phyloP scores from a whole-genome alignment of 129 eudicot species.

The Chrysanthemum lavandulifolium region DNA sequence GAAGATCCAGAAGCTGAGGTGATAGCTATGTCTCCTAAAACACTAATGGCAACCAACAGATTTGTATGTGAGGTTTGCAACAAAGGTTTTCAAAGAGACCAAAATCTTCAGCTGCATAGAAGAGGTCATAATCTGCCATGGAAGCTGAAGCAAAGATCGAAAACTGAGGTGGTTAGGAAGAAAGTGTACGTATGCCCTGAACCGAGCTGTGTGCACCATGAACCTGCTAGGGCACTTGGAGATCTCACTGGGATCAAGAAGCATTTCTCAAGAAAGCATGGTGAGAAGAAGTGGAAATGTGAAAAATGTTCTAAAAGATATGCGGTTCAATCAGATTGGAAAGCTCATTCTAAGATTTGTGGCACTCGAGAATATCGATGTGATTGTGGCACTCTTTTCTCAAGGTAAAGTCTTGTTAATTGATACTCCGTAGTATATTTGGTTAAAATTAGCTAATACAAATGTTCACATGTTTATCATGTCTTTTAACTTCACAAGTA shows the following conservation, averaged over 20 bases:
- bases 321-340: conserved; percentile 93
- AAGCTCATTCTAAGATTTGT: conserved; percentile 91
- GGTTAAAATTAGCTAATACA: not conserved
- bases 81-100: conserved; percentile 74
- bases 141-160: conserved; percentile 67
- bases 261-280: conserved; percentile 73
- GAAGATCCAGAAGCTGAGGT: conserved; percentile 76
- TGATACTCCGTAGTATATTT: no score
- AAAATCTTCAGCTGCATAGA: conserved; percentile 63
- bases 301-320: conserved; percentile 74
- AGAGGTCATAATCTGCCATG: conserved; percentile 74
- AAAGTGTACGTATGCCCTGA: conserved; percentile 74
- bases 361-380: conserved; percentile 82
- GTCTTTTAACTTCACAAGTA: conserved; percentile 7
- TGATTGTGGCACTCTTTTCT: conserved; percentile 83
- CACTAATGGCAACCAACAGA: conserved; percentile 69
- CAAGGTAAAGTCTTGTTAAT: conserved; percentile 45
- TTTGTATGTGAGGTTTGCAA: conserved; percentile 63
- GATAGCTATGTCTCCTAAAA: conserved; percentile 60
- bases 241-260: conserved; percentile 82
- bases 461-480: not conserved
- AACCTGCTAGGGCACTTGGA: conserved; percentile 75
- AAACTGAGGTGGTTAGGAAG: conserved; percentile 51
- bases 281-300: conserved; percentile 92
- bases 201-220: conserved; percentile 75